phyloP scores from a whole-genome alignment of 345 rosid species.

The Orychophragmus violaceus region DNA sequence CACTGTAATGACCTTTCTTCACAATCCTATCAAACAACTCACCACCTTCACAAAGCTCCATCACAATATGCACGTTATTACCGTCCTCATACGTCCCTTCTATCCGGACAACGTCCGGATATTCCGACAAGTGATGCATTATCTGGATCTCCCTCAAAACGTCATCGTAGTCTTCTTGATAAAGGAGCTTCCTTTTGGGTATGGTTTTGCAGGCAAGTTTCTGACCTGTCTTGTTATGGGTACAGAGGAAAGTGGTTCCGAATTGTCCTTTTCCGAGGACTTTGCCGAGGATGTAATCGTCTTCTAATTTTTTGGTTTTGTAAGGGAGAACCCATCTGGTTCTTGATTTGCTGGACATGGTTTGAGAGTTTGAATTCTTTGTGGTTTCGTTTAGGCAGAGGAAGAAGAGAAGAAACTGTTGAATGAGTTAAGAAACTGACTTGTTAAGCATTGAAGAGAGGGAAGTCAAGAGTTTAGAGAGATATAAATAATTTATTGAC shows the following conservation, averaged over 20 bases:
- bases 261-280: conserved; percentile 71
- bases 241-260: conserved; percentile 66
- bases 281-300: conserved; percentile 43
- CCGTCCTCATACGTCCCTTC: conserved; percentile 46
- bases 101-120: conserved; percentile 56
- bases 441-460: conserved; percentile 4
- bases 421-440: conserved; percentile 20
- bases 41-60: conserved; percentile 79
- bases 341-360: conserved; percentile 24
- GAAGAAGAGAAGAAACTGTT: conserved; percentile 9
- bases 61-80: conserved; percentile 54
- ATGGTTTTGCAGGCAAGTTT: conserved; percentile 72
- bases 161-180: conserved; percentile 66
- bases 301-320: conserved; percentile 29
- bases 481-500: background rate
- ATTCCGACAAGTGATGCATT: conserved; percentile 78
- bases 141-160: conserved; percentile 86
- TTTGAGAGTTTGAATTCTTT: background rate
- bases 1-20: conserved; percentile 62
- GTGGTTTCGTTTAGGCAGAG: conserved; percentile 2
- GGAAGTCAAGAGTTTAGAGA: conserved; percentile 4
- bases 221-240: conserved; percentile 40
- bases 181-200: conserved; percentile 66
- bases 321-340: conserved; percentile 31
- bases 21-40: conserved; percentile 74